Base-by-base conservation (phyloP, 1,139 yeast genomes). In the Sugiyamaella xylanicola region DNA sequence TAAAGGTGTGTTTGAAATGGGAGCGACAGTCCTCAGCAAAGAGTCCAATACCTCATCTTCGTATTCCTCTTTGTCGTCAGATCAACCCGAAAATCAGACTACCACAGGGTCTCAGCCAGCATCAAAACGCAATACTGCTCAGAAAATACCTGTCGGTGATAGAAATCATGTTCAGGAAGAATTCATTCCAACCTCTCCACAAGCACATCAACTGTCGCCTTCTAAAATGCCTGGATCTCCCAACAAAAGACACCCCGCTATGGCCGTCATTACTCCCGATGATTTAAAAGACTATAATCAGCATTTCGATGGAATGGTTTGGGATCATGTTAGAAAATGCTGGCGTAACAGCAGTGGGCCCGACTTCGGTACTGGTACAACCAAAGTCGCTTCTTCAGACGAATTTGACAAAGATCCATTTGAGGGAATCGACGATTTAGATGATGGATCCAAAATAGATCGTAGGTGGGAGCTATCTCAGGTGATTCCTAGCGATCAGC, bases 381-480 rank as follows among this genome's bases (percentile, higher is more conserved):
- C 66, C 1, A 61, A 60, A 32, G 63, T 63, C 8, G 56, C 54
- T 21, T 46, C 50, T n/a, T 46, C 50, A 3, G 50, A 46, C 17
- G 58, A 57, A 25, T 25, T 40, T 4, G 62, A 63, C 2, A 55
- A 56, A 1, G 65, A 63, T 35, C 63, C 62, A 15, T 66, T 67
- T 57, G 63, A 61, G n/a, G 70, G 66, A 1, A 66, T 68, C 47
- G 69, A 66, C 1, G 70, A 67, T 51, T 59, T 65, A 19, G 46
- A 48, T 21, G 52, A 48, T 29, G 39, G 20, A 17, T 42, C 52
- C 9, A 48, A 41, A 13, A 8, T 32, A 17, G 22, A 21, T n/a
- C 16, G 35, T n/a, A 19, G 29, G 13, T 48, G 52, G 52, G 41
- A 37, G 9, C 37, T 41, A 17, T 48, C 52, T 4, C 41, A 39